phyloP scores from a whole-genome alignment of 371 early-diverging fungal species.

The Mortierella sp. region DNA sequence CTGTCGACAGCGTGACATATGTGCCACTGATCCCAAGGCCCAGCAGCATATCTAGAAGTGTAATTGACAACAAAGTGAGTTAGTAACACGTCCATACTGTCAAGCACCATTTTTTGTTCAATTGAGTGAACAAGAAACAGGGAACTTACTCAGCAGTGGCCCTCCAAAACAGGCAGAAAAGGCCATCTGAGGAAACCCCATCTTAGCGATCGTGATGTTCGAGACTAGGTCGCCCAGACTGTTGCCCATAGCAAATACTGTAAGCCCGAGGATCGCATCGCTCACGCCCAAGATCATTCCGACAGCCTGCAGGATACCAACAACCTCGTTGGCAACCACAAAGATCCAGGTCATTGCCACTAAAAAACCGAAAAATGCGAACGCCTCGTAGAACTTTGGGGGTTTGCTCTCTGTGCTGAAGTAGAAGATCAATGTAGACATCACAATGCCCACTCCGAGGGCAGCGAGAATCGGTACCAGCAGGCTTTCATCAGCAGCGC shows the following conservation, averaged over 20 bases:
- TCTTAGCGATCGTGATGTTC: slow-evolving; percentile 82
- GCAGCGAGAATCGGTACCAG: slow-evolving; percentile 13
- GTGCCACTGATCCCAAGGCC: slow-evolving; percentile 81
- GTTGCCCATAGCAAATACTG: slow-evolving; percentile 87
- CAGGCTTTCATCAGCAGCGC: slow-evolving; percentile 15
- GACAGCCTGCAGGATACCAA: slow-evolving; percentile 80
- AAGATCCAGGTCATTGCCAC: slow-evolving; percentile 85
- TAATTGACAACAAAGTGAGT: background rate
- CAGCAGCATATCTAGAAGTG: slow-evolving; percentile 73
- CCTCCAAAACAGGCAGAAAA: slow-evolving; percentile 90
- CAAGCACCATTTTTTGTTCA: background rate
- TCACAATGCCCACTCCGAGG: slow-evolving; percentile 10
- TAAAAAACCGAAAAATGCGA: slow-evolving; percentile 78
- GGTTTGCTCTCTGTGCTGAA: slow-evolving; percentile 34
- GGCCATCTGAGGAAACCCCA: slow-evolving; percentile 90
- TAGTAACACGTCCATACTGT: background rate
- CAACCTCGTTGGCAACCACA: slow-evolving; percentile 86
- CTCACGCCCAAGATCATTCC: slow-evolving; percentile 82
- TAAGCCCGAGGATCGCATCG: slow-evolving; percentile 85
- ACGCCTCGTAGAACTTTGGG: slow-evolving; percentile 46
- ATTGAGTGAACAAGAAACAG: background rate
- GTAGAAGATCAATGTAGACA: slow-evolving; percentile 13
- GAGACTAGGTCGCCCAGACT: slow-evolving; percentile 88
- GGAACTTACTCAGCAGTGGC: slow-evolving; percentile 81
- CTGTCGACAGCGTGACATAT: slow-evolving; percentile 64